A percentile compares a stretch with the other conserved stretches of the same genome.
Evolutionary conservation across 225 moss, liverwort and hornwort genomes (phyloP).

Genomic region (Pseudisothecium myosuroides): DNA sequence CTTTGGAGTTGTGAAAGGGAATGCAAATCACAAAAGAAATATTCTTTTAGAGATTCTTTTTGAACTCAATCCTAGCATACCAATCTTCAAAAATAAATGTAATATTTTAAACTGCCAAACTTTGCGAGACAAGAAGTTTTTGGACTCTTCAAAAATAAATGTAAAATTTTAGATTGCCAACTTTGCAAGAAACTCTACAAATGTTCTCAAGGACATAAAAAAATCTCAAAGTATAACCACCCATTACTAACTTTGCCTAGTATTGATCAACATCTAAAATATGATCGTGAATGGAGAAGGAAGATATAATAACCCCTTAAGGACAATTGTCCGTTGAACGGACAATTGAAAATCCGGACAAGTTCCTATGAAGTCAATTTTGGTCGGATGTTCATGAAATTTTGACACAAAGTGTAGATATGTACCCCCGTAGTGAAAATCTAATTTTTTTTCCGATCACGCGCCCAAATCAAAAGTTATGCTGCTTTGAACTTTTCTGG

Average conservation of each 20-base stretch:
- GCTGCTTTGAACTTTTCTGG: too few relatives aligned
- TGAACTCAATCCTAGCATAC: background rate
- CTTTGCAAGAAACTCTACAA: fast-evolving
- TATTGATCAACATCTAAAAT: background rate
- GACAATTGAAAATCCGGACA: too few relatives aligned
- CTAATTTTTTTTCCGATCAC: too few relatives aligned
- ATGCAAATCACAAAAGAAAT: fast-evolving
- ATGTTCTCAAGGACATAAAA: too few relatives aligned
- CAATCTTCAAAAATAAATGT: background rate
- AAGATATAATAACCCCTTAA: background rate
- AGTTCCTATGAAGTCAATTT: too few relatives aligned
- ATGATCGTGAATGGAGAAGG: background rate
- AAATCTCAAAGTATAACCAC: background rate
- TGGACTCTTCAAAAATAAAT: background rate
- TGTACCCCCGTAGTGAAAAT: too few relatives aligned
- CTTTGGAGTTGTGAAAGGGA: background rate
- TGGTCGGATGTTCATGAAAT: too few relatives aligned
- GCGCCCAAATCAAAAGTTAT: too few relatives aligned
- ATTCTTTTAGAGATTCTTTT: background rate
- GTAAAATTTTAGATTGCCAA: background rate
- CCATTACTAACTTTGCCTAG: background rate
- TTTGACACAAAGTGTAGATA: too few relatives aligned
- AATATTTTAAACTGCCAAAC: background rate
- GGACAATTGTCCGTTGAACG: too few relatives aligned
- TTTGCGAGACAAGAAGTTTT: too few relatives aligned